Evolutionary conservation across 2,329 filamentous ascomycete species (phyloP).

Genomic region (Pyricularia sp.): DNA sequence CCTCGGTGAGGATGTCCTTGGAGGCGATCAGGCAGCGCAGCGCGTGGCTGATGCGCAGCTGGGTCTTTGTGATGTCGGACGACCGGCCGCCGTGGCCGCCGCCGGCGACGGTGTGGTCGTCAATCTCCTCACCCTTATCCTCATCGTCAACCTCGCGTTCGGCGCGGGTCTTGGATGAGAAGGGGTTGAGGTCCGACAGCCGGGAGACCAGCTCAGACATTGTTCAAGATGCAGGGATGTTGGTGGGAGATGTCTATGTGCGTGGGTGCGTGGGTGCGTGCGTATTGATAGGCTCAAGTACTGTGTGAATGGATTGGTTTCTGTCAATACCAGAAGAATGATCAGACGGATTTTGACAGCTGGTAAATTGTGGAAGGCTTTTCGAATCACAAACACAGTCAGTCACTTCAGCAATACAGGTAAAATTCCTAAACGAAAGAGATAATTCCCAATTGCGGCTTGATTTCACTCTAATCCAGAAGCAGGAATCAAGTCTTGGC

Average conservation of each 20-base stretch:
- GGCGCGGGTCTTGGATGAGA: neutral
- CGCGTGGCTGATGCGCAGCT: slow-evolving; percentile 50
- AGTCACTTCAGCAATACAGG: neutral
- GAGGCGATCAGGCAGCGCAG: slow-evolving; percentile 45
- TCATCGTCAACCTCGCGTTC: slow-evolving; percentile 25
- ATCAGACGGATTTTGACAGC: neutral
- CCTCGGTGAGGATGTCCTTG: slow-evolving; percentile 37
- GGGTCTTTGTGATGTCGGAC: slow-evolving; percentile 36
- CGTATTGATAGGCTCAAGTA: neutral
- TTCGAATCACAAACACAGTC: neutral
- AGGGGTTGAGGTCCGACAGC: slow-evolving; percentile 1
- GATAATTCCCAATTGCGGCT: neutral
- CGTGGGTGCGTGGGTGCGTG: neutral
- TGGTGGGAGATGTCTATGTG: neutral
- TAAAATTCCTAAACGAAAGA: neutral
- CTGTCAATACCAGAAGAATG: neutral
- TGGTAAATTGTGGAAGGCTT: neutral
- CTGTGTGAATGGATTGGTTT: neutral
- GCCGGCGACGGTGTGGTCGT: slow-evolving; percentile 41
- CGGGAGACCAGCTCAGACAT: slow-evolving; percentile 2
- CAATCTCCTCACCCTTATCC: slow-evolving; percentile 42
- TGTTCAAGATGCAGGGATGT: neutral
- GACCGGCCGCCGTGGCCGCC: slow-evolving; percentile 40
- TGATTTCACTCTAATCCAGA: neutral
- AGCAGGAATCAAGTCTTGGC: neutral